A percentile compares a stretch with the other conserved stretches of the same genome.
These are phyloP conservation scores for Nakataea oryzae DNA, from an alignment of 2,329 filamentous ascomycete genomes.

Conservation along the genomic window DNA sequence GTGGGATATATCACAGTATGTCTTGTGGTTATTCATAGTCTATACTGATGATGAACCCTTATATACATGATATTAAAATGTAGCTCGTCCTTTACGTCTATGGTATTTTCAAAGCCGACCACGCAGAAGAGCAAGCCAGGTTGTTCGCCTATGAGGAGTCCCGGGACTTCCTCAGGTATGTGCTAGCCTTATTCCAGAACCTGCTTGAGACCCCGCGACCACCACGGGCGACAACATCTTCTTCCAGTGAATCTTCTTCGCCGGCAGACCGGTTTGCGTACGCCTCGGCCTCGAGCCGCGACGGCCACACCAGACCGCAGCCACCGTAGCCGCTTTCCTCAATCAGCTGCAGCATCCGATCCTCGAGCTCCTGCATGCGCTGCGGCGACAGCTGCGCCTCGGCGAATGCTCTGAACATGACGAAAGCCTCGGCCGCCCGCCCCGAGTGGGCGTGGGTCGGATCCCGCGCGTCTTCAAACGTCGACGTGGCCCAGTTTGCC, in stretches of 20 bases:
- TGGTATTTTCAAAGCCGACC: no score
- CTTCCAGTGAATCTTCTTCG: no score
- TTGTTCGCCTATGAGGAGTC: not conserved
- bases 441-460: conserved; percentile 22
- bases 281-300: not conserved
- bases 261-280: not conserved
- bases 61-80: no score
- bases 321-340: conserved; percentile 13
- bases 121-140: not conserved
- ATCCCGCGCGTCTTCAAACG: conserved; percentile 23
- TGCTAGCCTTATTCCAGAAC: not conserved
- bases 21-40: no score
- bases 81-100: not conserved
- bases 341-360: conserved; percentile 14
- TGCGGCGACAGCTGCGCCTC: conserved; percentile 26
- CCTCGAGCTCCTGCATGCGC: conserved; percentile 19
- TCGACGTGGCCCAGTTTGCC: conserved; percentile 12
- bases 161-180: not conserved
- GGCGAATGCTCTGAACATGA: conserved; percentile 35
- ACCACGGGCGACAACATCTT: not conserved
- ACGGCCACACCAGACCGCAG: conserved; percentile 13
- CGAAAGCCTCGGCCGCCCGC: conserved; percentile 16
- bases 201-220: not conserved
- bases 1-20: no score
- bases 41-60: no score